Evolutionary conservation across 768 basidiomycete genomes (phyloP).

Genomic region (Lentinula raphanica): DNA sequence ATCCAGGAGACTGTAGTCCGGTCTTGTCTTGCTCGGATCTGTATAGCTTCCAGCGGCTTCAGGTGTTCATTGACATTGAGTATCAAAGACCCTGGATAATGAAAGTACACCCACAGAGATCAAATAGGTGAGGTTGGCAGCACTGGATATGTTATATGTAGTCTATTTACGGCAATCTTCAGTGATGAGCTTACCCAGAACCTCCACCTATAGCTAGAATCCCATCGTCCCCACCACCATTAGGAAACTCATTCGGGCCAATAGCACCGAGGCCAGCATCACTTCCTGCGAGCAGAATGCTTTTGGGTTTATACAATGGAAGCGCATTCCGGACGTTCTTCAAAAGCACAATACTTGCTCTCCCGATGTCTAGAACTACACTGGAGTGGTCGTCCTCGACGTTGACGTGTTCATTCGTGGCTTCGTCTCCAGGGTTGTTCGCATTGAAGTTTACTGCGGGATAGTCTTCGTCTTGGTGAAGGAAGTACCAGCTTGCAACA

Average conservation of each 20-base stretch:
- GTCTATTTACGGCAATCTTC: background rate
- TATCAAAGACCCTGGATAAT: too few species aligned
- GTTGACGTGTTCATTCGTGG: constrained; percentile 56
- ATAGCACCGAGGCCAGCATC: constrained; percentile 57
- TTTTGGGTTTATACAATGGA: constrained; percentile 56
- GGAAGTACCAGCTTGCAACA: constrained; percentile 61
- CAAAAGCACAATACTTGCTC: constrained; percentile 68
- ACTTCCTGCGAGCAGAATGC: constrained; percentile 59
- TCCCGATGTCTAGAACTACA: constrained; percentile 67
- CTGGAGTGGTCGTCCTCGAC: constrained; percentile 66
- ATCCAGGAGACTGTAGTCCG: constrained; percentile 63
- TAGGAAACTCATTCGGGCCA: constrained; percentile 68
- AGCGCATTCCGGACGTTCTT: constrained; percentile 61
- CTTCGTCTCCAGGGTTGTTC: constrained; percentile 44
- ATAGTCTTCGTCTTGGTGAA: constrained; percentile 60
- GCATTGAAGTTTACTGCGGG: constrained; percentile 59
- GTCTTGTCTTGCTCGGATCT: constrained; percentile 60
- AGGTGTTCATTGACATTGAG: background rate
- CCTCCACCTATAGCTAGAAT: constrained; percentile 92
- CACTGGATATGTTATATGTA: constrained; percentile 27
- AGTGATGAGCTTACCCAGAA: constrained; percentile 44
- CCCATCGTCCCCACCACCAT: constrained; percentile 58
- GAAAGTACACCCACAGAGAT: constrained; percentile 47
- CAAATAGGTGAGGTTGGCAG: constrained; percentile 73
- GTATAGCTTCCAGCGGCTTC: constrained; percentile 78